Percentiles rank a stretch among this genome's conserved stretches.
These are phyloP conservation scores for Akanthomyces lecanii DNA, from an alignment of 2,329 filamentous ascomycete genomes.

Conservation along the genomic window DNA sequence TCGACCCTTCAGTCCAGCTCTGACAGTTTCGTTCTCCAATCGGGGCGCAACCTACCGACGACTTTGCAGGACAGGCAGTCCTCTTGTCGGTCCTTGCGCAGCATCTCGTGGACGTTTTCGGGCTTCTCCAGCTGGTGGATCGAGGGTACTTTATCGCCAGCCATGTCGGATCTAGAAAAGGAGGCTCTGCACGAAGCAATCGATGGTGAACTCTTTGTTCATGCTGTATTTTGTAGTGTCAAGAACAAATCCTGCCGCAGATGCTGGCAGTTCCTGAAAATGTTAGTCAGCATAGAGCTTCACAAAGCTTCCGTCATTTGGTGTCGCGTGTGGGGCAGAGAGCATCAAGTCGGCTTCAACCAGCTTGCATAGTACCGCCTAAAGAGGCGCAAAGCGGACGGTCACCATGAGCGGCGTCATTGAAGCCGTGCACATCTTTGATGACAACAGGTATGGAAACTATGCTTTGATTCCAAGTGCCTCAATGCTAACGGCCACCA, in stretches of 20 bases:
- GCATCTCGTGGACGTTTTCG: constrained; percentile 55
- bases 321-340: constrained; percentile 15
- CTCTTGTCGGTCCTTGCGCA: constrained; percentile 53
- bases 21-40: constrained; percentile 16
- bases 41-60: constrained; percentile 50
- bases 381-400: constrained; percentile 20
- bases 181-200: not conserved
- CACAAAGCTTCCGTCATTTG: constrained; percentile 11
- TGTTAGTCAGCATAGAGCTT: constrained; percentile 16
- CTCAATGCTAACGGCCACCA: constrained; percentile 23
- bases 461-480: not conserved
- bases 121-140: constrained; percentile 54
- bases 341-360: constrained; percentile 2
- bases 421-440: constrained; percentile 94
- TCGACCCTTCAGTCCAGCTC: not conserved
- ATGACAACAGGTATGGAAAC: constrained; percentile 75
- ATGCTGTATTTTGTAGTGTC: not conserved
- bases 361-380: constrained; percentile 3
- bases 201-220: not conserved
- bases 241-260: not conserved
- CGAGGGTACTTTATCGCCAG: constrained; percentile 42
- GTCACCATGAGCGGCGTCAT: constrained; percentile 76
- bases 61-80: constrained; percentile 70
- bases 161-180: not conserved
- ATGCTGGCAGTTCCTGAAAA: not conserved